Evolutionary conservation across 1,284 basidiomycete species (phyloP), one percentile per base, ranked within the genome.

Genomic region (Peniophora sp.): DNA sequence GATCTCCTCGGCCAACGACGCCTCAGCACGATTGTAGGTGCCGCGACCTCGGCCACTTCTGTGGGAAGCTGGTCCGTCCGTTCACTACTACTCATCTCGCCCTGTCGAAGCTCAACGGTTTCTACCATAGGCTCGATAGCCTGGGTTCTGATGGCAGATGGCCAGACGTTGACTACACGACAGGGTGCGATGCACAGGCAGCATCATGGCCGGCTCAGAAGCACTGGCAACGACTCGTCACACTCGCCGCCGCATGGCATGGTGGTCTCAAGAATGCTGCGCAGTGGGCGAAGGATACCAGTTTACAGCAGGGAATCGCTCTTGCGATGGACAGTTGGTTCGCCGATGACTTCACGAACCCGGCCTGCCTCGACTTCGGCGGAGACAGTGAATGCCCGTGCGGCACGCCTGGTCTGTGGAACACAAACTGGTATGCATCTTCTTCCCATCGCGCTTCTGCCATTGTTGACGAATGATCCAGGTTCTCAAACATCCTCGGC

Each of bases 361-460:
- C 63, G 8, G 70, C 67, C 15, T 85, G 83, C 58, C 61, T 83
- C 27, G 75, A 76, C 52, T 63, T 61, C 3, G 80, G 80, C 0
- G 79, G 81, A 1, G 65, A 64, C 1, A 53, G 59, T n/a, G 55
- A 62, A 3, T 83, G 80, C 57, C 74, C 78, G 2, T 83, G 79
- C 54, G 68, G 68, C 9, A 77, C 79, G 6, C 70, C 76, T 1
- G 81, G 80, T 54, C 51, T 72, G 3, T 81, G 79, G 81, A 85
- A 85, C 57, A 76, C 74, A 51, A 86, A 88, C 60, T 88, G 85
- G 85, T 83, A 74, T 59, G 37, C 5, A n/a, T n/a, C n/a, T n/a
- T n/a, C 37, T 15, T 32, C 27, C 27, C 37, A 5, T 5, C 8
- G 15, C 37, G n/a, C 18, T 52, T 9, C 37, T 50, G 14, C 11